Percentiles rank a stretch among this genome's conserved stretches.
phyloP scores from a whole-genome alignment of 2,329 filamentous ascomycete species.

The Pseudogymnoascus sp. region DNA sequence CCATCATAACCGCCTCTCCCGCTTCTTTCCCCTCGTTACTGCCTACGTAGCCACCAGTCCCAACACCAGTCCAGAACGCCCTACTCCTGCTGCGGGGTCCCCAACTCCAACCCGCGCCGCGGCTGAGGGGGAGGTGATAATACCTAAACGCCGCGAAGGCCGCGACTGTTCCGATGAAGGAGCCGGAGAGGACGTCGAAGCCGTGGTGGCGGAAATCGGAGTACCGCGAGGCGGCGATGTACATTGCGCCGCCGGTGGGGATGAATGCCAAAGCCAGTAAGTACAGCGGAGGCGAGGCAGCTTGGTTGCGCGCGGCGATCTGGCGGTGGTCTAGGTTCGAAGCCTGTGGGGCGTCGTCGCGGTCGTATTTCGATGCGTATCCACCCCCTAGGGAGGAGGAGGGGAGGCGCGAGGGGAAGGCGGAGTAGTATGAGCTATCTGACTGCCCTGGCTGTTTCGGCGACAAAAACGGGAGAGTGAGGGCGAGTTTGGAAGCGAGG shows the following conservation, averaged over 20 bases:
- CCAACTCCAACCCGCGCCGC: constrained; percentile 87
- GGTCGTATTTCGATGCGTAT: not conserved
- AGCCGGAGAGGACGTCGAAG: constrained; percentile 88
- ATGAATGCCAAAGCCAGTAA: constrained; percentile 61
- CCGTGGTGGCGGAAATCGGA: constrained; percentile 83
- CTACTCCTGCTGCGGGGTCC: constrained; percentile 63
- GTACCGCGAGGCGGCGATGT: constrained; percentile 78
- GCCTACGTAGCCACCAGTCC: constrained; percentile 30
- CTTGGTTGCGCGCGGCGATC: constrained; percentile 57
- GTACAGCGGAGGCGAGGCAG: constrained; percentile 75
- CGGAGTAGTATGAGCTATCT: constrained; percentile 42
- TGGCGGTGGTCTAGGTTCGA: constrained; percentile 23
- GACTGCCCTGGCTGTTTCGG: constrained; percentile 29
- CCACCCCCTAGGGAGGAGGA: constrained; percentile 30
- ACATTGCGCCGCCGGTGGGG: constrained; percentile 67
- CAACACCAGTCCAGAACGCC: constrained; percentile 72
- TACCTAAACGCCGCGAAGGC: constrained; percentile 71
- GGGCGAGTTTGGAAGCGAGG: constrained; percentile 72
- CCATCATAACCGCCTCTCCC: not conserved
- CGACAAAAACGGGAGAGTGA: constrained; percentile 62
- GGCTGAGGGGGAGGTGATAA: constrained; percentile 72
- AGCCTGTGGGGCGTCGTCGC: constrained; percentile 5
- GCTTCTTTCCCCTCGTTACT: constrained; percentile 13
- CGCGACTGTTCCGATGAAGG: constrained; percentile 61
- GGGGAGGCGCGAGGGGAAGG: constrained; percentile 64